phyloP scores from a whole-genome alignment of 768 basidiomycete species.

The Pulveroboletus ravenelii region DNA sequence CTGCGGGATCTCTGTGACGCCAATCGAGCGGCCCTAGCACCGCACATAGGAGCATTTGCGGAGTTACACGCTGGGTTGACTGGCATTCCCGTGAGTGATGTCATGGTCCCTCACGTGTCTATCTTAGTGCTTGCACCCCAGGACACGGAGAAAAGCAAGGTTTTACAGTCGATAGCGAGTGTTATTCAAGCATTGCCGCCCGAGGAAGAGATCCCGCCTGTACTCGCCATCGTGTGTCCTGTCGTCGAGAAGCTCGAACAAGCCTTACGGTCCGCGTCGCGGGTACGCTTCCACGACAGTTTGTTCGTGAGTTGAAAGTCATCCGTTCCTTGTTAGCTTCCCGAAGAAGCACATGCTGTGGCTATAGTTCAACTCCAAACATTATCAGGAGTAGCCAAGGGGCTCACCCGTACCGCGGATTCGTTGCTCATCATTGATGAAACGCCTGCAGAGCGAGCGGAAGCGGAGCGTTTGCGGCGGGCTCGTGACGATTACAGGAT shows the following conservation, averaged over 20 bases:
- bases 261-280: slow-evolving; percentile 49
- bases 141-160: slow-evolving; percentile 86
- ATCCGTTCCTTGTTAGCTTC: slow-evolving; percentile 40
- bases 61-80: slow-evolving; percentile 75
- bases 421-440: slow-evolving; percentile 56
- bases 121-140: slow-evolving; percentile 21
- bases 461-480: slow-evolving; percentile 49
- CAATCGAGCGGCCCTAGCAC: slow-evolving; percentile 77
- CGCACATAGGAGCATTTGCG: slow-evolving; percentile 81
- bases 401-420: slow-evolving; percentile 76
- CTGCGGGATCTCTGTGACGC: slow-evolving; percentile 86
- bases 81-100: slow-evolving; percentile 59
- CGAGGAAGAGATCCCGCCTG: slow-evolving; percentile 68
- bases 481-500: slow-evolving; percentile 64
- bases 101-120: not conserved
- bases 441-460: slow-evolving; percentile 47
- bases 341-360: slow-evolving; percentile 63
- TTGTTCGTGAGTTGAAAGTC: not conserved
- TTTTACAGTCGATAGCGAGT: slow-evolving; percentile 87
- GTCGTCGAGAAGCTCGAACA: slow-evolving; percentile 66
- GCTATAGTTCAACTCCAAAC: slow-evolving; percentile 74
- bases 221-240: slow-evolving; percentile 74
- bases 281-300: slow-evolving; percentile 37
- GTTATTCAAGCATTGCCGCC: slow-evolving; percentile 89
- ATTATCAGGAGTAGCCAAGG: slow-evolving; percentile 80